phyloP scores from a whole-genome alignment of 768 basidiomycete species.

The Lentinula raphanica region DNA sequence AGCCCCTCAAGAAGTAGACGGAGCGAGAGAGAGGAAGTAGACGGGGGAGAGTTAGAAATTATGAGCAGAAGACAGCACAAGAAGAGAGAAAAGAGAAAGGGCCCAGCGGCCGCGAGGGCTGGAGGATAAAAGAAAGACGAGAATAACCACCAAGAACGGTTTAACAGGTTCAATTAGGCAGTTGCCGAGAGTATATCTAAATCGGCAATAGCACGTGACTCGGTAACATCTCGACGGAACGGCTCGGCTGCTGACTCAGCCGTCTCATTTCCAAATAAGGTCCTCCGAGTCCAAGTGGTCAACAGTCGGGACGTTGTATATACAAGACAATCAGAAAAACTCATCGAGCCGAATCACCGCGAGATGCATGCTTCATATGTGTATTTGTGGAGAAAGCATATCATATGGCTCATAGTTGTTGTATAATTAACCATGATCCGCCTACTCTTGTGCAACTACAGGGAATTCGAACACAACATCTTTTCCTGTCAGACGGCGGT shows the following conservation, averaged over 20 bases:
- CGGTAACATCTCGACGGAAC: too few species aligned
- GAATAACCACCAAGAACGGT: conserved; percentile 14
- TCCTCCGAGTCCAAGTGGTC: too few species aligned
- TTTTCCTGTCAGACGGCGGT: conserved; percentile 93
- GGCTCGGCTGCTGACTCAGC: too few species aligned
- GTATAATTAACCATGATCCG: conserved; percentile 23
- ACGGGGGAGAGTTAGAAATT: not conserved
- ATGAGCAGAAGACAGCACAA: conserved; percentile 19
- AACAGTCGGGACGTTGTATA: too few species aligned
- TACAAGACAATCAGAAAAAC: not conserved
- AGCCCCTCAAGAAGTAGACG: conserved; percentile 9
- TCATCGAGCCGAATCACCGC: not conserved
- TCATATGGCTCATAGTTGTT: conserved; percentile 15
- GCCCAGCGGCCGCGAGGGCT: conserved; percentile 13
- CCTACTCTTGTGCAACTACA: conserved; percentile 64
- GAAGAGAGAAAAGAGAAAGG: conserved; percentile 24
- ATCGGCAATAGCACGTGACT: conserved; percentile 1
- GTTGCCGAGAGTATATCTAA: not conserved
- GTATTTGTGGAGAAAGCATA: conserved; percentile 18
- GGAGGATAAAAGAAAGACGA: conserved; percentile 22
- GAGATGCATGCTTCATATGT: conserved; percentile 1
- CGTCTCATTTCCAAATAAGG: too few species aligned
- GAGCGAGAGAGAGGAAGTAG: conserved; percentile 6
- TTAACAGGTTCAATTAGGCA: not conserved
- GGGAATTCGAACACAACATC: conserved; percentile 95